phyloP scores from a whole-genome alignment of 78 protist genomes.

The Creolimax fragrantissima region DNA sequence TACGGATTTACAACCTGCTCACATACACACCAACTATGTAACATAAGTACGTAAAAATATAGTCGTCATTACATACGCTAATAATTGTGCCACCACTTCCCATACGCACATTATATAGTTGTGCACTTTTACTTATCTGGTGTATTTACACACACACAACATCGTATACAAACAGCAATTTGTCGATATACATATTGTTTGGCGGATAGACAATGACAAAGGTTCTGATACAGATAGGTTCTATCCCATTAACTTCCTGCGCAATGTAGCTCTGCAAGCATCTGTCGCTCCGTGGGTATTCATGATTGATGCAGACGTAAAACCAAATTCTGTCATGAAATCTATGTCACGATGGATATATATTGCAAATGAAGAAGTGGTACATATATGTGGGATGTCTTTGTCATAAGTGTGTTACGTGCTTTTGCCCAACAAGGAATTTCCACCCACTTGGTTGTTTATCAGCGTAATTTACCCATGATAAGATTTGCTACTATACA shows the following conservation, averaged over 20 bases:
- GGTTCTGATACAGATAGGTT: neutral
- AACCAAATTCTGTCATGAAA: constrained; percentile 1
- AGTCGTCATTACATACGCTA: too few relatives aligned
- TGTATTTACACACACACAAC: too few relatives aligned
- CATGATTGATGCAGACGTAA: constrained; percentile 23
- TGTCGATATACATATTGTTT: constrained; percentile 25
- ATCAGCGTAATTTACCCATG: too few relatives aligned
- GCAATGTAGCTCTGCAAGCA: constrained; percentile 19
- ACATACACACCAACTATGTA: too few relatives aligned
- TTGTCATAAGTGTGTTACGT: neutral
- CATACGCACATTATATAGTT: too few relatives aligned
- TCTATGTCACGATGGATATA: neutral
- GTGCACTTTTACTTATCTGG: too few relatives aligned
- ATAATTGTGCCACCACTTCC: too few relatives aligned
- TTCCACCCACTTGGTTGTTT: too few relatives aligned
- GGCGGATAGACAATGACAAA: neutral
- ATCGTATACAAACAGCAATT: neutral
- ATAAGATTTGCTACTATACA: too few relatives aligned
- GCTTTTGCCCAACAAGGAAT: too few relatives aligned
- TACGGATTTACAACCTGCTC: too few relatives aligned
- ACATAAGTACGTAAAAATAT: too few relatives aligned
- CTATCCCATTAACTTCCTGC: constrained; percentile 22
- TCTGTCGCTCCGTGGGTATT: neutral
- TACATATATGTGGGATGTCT: neutral
- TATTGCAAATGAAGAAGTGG: neutral